Evolutionary conservation across 768 basidiomycete species (phyloP), one percentile per base, ranked within the genome.

Genomic region (Phlebiopsis flavidoalba): DNA sequence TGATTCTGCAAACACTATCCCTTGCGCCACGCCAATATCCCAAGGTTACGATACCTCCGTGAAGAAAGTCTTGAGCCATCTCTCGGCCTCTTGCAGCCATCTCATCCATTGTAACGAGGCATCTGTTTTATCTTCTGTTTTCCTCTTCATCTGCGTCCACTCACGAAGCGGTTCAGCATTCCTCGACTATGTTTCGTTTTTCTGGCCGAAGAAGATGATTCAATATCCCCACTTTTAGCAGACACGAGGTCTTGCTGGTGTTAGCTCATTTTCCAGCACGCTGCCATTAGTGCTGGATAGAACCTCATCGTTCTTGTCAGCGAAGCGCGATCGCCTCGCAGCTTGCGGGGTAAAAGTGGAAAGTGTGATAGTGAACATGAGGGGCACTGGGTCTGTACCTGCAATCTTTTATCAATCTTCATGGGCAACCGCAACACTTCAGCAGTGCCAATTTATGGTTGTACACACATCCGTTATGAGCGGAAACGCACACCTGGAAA

Each of bases 351-450:
- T 5, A 99, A 75, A 31, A 98, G 74, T 99, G 97, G 66, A 97
- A 89, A n/a, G n/a, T n/a, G n/a, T n/a, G n/a, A n/a, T n/a, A n/a
- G 73, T 99, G 97, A n/a, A 98, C 93, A 69, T 98, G 97, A 1
- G 92, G n/a, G n/a, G 86, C n/a, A 93, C 84, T 5, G n/a, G n/a
- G 81, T 82, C 73, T 89, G 88, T 0, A n/a, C 94, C 95, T 0
- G 95, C 91, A 14, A 89, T n/a, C 91, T 62, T 80, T 81, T 12
- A n/a, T n/a, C 95, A 95, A 68, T 98, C 94, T 91, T 94, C n/a
- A 66, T 14, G 47, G 8, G 53, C n/a, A 31, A 43, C n/a, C n/a
- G 36, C 17, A 46, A 14, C n/a, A 53, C 6, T 12, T 49, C 48
- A 26, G 48, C 19, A 22, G n/a, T n/a, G n/a, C n/a, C n/a, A n/a